Evolutionary conservation across 2,329 filamentous ascomycete species (phyloP), one percentile per base, ranked within the genome.

Genomic region (Tolypocladium tundrense): DNA sequence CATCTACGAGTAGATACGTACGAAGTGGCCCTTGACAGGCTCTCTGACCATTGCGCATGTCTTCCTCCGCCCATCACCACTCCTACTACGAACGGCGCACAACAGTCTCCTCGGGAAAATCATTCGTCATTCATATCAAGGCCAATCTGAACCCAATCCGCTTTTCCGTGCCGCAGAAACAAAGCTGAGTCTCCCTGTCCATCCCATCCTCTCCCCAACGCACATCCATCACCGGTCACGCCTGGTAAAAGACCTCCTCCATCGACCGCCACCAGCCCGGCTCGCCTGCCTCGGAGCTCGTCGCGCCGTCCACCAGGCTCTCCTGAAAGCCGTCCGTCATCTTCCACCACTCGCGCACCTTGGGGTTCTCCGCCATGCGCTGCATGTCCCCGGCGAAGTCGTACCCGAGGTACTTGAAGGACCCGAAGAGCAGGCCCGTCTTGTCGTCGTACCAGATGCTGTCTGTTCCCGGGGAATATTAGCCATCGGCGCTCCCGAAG

Each of bases 301-400:
- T 78, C 2, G 83, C 84, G 0, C 83, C 85, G 0, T 79, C 76
- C 1, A 87, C 81, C 37, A 88, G 68, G 51, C 77, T 80, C 70
- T 84, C 86, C 73, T 92, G 89, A 77, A 86, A 90, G 16, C 77
- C 77, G 70, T 93, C 89, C 54, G 89, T 92, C 84, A 92, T 87
- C 59, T 75, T 76, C 88, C 88, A 93, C 90, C 89, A 93, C 70
- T 88, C 85, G 57, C 83, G 80, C 40, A 92, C 87, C 67, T 86
- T 86, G 1, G 83, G 80, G 64, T 91, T 90, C 58, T 83, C 83
- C 1, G 80, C 78, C 88, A 92, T 91, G 60, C 77, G 79, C 70
- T 83, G 80, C 90, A 93, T 92, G 67, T 93, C 89, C 11, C 78
- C 85, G 2, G 82, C 84, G 60, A 83, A 91, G 62, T 90, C 81